Conservation (phyloP, 768 basidiomycete genomes). For the Pisolithus albus region DNA sequence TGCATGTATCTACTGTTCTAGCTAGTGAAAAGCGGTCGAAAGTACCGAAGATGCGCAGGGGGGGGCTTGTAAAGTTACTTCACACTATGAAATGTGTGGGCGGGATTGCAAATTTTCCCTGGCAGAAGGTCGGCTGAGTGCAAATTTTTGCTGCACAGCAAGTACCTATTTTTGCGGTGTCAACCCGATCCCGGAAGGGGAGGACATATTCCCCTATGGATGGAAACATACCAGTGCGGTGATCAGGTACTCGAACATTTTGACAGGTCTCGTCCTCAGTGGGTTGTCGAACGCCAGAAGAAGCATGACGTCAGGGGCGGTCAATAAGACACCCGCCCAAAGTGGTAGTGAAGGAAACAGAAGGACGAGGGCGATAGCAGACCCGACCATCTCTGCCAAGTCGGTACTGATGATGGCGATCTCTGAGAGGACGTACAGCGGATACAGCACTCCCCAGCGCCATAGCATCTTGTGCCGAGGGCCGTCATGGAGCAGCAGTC, state of each 20-base stretch:
- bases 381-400: conserved; percentile 75
- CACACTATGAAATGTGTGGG: no score
- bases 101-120: no score
- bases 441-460: conserved; percentile 57
- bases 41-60: no score
- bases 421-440: conserved; percentile 59
- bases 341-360: conserved; percentile 63
- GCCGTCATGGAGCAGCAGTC: conserved; percentile 57
- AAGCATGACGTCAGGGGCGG: conserved; percentile 60
- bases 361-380: conserved; percentile 74
- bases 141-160: no score
- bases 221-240: conserved; percentile 44
- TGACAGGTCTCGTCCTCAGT: conserved; percentile 56
- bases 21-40: no score
- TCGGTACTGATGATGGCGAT: conserved; percentile 73
- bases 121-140: no score
- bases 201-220: not conserved
- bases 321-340: conserved; percentile 66
- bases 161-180: conserved; percentile 39
- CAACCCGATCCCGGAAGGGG: not conserved
- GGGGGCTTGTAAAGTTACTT: no score
- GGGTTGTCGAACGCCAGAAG: conserved; percentile 71
- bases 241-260: conserved; percentile 62
- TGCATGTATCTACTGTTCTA: no score
- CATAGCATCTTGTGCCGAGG: conserved; percentile 50